A percentile compares a stretch with the other conserved stretches of the same genome.
phyloP scores from a whole-genome alignment of 331 rosid species.

The Erythrophleum ivorense region DNA sequence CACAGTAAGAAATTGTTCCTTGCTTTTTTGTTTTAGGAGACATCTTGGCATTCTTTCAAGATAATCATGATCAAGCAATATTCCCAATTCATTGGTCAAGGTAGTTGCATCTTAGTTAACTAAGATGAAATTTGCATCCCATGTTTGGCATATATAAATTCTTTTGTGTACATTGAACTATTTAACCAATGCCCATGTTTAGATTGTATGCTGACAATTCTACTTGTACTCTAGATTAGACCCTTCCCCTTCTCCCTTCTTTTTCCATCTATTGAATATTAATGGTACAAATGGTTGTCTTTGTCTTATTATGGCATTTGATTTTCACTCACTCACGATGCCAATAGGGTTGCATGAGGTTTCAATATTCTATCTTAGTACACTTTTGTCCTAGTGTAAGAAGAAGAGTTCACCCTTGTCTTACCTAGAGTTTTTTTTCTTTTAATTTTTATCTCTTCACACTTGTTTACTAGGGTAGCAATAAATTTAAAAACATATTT shows the following conservation, averaged over 20 bases:
- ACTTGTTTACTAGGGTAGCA: background rate
- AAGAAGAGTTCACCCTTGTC: constrained; percentile 17
- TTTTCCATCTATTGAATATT: background rate
- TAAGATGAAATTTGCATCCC: constrained; percentile 6
- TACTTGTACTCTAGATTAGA: background rate
- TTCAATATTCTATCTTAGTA: constrained; percentile 22
- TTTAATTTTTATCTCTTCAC: background rate
- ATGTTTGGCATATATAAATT: constrained; percentile 1
- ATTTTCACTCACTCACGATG: too few species aligned
- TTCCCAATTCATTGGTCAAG: constrained; percentile 84
- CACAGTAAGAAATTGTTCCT: background rate
- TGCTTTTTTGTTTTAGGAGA: constrained; percentile 49
- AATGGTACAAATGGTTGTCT: constrained; percentile 11
- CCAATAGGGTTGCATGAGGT: background rate
- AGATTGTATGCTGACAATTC: background rate
- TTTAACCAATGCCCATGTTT: background rate
- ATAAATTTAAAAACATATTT: constrained; percentile 17
- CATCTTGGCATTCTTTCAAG: constrained; percentile 67
- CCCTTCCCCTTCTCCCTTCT: background rate
- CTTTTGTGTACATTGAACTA: background rate
- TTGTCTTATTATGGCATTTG: background rate
- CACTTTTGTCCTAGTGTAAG: constrained; percentile 1
- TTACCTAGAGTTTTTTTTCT: background rate
- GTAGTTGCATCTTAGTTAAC: constrained; percentile 41
- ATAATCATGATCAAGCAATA: constrained; percentile 67